Evolutionary conservation across 2,329 filamentous ascomycete species (phyloP).

Genomic region (Colletotrichum tofieldiae): DNA sequence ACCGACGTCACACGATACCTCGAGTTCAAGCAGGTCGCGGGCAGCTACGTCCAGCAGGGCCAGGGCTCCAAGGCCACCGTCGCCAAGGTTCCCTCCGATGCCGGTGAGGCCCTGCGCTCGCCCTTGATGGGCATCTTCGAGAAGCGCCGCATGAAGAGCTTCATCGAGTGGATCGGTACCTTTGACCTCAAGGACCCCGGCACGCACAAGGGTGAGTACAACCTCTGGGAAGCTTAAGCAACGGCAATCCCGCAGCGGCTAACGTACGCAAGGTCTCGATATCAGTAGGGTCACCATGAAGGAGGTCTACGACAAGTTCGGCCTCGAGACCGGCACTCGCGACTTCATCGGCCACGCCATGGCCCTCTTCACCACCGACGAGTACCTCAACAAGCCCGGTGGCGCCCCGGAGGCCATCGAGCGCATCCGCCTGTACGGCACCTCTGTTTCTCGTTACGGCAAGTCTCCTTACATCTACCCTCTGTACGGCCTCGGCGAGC

Average conservation of each 20-base stretch:
- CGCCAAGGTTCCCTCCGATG: constrained; percentile 96
- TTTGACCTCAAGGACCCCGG: constrained; percentile 87
- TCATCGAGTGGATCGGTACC: constrained; percentile 93
- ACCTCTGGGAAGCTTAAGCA: background rate
- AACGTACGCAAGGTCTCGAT: constrained; percentile 76
- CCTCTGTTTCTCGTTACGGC: constrained; percentile 97
- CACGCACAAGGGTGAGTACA: constrained; percentile 86
- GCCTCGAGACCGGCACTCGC: constrained; percentile 88
- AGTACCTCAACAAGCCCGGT: constrained; percentile 83
- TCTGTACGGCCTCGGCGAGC: constrained; percentile 95
- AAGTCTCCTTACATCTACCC: constrained; percentile 99
- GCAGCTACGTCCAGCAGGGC: constrained; percentile 96
- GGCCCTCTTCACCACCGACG: constrained; percentile 93
- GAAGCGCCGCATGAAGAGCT: constrained; percentile 96
- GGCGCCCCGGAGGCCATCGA: constrained; percentile 87
- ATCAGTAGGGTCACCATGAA: constrained; percentile 89
- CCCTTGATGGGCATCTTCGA: constrained; percentile 98
- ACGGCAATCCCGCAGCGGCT: background rate
- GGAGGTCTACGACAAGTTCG: constrained; percentile 99
- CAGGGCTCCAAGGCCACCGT: constrained; percentile 87
- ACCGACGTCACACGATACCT: constrained; percentile 93
- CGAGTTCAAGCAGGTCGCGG: constrained; percentile 94
- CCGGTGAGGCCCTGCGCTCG: constrained; percentile 89
- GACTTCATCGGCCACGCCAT: constrained; percentile 99
- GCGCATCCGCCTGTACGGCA: constrained; percentile 95